Conservation (phyloP, 352 stramenopile species). For the Aphanomyces euteiches region DNA sequence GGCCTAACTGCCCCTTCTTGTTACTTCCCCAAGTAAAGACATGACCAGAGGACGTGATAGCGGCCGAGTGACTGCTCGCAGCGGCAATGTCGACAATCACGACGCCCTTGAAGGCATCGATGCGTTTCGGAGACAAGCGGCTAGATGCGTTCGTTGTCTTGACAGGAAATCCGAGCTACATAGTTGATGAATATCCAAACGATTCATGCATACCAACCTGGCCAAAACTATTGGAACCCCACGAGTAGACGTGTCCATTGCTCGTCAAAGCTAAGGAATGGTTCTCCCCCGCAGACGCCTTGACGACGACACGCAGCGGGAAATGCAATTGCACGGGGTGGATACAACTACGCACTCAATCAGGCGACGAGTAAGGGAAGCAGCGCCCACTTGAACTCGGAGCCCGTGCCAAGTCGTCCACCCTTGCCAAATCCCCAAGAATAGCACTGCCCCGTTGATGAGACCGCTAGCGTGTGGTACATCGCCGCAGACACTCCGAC, state of each 20-base stretch:
- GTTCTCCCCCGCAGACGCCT: constrained; percentile 73
- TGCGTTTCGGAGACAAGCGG: constrained; percentile 61
- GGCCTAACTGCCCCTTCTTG: constrained; percentile 70
- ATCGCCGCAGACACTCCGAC: constrained; percentile 70
- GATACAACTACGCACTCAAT: constrained; percentile 43
- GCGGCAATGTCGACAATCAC: constrained; percentile 60
- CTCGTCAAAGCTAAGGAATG: constrained; percentile 68
- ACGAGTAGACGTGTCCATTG: constrained; percentile 68
- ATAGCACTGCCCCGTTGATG: constrained; percentile 58
- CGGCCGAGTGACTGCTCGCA: constrained; percentile 66
- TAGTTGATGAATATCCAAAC: not conserved
- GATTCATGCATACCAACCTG: constrained; percentile 32
- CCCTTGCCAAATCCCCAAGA: constrained; percentile 83
- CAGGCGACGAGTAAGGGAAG: not conserved
- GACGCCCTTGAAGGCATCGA: constrained; percentile 61
- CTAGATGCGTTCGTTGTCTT: constrained; percentile 57
- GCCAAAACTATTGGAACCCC: constrained; percentile 79
- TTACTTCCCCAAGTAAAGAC: constrained; percentile 82
- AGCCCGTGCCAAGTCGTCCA: constrained; percentile 64
- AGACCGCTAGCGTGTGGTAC: constrained; percentile 76
- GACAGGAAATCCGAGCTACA: constrained; percentile 47
- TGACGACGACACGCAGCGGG: constrained; percentile 50
- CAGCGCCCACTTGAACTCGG: constrained; percentile 65
- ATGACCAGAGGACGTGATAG: constrained; percentile 48
- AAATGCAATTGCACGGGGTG: constrained; percentile 46